phyloP scores from a whole-genome alignment of 768 basidiomycete genomes.

The Hysterangium stoloniferum region DNA sequence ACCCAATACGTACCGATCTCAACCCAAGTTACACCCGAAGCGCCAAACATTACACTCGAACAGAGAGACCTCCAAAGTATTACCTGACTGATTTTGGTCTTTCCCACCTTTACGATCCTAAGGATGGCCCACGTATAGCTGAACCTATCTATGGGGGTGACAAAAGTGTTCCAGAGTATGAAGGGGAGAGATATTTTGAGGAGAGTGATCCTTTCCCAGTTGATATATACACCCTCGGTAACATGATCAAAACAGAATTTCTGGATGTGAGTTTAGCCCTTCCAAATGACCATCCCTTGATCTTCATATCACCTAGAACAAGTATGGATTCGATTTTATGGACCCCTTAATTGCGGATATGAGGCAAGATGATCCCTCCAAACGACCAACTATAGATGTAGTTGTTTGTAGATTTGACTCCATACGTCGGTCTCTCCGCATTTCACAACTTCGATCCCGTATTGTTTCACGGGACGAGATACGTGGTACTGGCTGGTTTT shows the following conservation, averaged over 20 bases:
- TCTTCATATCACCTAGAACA: not conserved
- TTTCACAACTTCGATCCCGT: constrained; percentile 25
- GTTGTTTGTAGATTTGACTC: constrained; percentile 27
- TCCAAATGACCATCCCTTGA: not conserved
- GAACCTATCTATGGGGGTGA: constrained; percentile 33
- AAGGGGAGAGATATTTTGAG: not conserved
- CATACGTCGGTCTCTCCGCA: constrained; percentile 20
- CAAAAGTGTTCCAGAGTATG: constrained; percentile 34
- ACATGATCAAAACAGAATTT: constrained; percentile 28
- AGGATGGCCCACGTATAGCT: constrained; percentile 12
- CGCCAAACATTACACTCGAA: constrained; percentile 15
- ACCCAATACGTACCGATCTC: constrained; percentile 3
- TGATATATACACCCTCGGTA: constrained; percentile 39
- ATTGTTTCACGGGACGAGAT: not conserved
- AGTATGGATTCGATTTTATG: constrained; percentile 27
- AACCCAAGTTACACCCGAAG: constrained; percentile 3
- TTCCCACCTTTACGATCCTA: constrained; percentile 14
- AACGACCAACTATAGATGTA: constrained; percentile 31
- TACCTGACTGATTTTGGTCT: constrained; percentile 22
- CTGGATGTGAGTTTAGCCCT: constrained; percentile 22
- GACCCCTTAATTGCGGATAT: constrained; percentile 28
- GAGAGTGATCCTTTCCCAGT: constrained; percentile 30
- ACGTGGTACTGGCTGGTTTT: not conserved
- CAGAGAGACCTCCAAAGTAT: constrained; percentile 20
- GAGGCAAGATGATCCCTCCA: constrained; percentile 26